These are phyloP conservation scores for Penicillium aurantiogriseum DNA, from an alignment of 2,329 filamentous ascomycete genomes.

Conservation along the genomic window DNA sequence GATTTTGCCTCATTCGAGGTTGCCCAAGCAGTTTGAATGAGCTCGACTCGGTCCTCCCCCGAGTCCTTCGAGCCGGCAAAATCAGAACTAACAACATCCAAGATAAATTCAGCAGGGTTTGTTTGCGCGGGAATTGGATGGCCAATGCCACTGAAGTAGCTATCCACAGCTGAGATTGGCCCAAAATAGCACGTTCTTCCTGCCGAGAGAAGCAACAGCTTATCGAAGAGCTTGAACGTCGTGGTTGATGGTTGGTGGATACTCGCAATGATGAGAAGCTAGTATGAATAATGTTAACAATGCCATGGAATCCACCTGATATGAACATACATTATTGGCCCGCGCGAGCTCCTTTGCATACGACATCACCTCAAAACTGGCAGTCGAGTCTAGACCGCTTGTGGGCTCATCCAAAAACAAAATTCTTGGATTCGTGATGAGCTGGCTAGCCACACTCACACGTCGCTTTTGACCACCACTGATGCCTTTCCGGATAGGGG, in stretches of 20 bases:
- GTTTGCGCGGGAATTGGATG: conserved; percentile 65
- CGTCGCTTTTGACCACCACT: conserved; percentile 82
- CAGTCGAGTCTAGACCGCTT: conserved; percentile 75
- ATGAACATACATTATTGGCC: conserved; percentile 58
- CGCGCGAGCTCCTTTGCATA: conserved; percentile 67
- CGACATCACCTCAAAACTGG: conserved; percentile 72
- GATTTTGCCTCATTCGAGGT: conserved; percentile 45
- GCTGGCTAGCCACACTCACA: conserved; percentile 73
- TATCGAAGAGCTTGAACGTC: conserved; percentile 78
- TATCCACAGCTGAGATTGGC: conserved; percentile 54
- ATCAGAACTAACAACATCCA: conserved; percentile 76
- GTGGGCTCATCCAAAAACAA: conserved; percentile 84
- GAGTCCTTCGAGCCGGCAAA: conserved; percentile 57
- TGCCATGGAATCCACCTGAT: not conserved
- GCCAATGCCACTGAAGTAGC: conserved; percentile 64
- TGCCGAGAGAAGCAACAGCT: conserved; percentile 68
- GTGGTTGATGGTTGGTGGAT: conserved; percentile 83
- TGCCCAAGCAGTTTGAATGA: conserved; percentile 58
- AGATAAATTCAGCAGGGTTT: conserved; percentile 77
- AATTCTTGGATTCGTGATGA: conserved; percentile 77
- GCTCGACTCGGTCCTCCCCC: conserved; percentile 50
- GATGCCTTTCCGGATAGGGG: conserved; percentile 77
- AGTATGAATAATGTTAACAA: conserved; percentile 11
- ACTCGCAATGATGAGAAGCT: conserved; percentile 75
- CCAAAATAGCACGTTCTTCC: conserved; percentile 75